These are phyloP conservation scores for Nepenthes alata DNA, from an alignment of 179 eudicot species.

Conservation along the genomic window DNA sequence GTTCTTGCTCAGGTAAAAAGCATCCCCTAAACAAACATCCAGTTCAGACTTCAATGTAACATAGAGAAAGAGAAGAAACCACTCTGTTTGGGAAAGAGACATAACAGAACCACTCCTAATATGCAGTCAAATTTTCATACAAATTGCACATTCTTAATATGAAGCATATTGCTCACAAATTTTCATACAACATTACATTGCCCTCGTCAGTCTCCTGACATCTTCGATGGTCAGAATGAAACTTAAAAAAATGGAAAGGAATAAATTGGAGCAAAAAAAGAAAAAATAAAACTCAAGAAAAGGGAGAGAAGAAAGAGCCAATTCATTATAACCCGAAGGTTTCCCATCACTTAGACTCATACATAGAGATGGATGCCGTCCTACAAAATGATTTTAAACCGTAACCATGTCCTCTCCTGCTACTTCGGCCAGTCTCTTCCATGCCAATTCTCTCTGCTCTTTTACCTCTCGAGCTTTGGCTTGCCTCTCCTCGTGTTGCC, in stretches of 20 bases:
- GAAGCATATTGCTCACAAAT: slow-evolving; percentile 11
- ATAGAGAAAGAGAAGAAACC: not conserved
- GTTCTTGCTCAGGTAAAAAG: too few species aligned
- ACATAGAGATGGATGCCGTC: not conserved
- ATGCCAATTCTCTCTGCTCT: slow-evolving; percentile 31
- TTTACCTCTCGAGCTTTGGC: slow-evolving; percentile 30
- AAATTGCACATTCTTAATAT: slow-evolving; percentile 20
- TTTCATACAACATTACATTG: slow-evolving; percentile 31
- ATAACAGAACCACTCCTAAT: slow-evolving; percentile 23
- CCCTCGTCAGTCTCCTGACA: slow-evolving; percentile 23
- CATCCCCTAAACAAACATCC: too few species aligned
- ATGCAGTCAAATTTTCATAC: slow-evolving; percentile 7
- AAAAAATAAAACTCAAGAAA: not conserved
- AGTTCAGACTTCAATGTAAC: too few species aligned
- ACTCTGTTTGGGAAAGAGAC: slow-evolving; percentile 9
- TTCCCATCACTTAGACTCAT: not conserved
- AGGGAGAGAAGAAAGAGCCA: not conserved
- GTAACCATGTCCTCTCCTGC: slow-evolving; percentile 36
- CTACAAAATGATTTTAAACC: slow-evolving; percentile 10
- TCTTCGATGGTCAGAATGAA: slow-evolving; percentile 19
- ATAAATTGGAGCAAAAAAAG: not conserved
- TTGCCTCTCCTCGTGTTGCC: slow-evolving; percentile 33
- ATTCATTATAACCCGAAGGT: not conserved
- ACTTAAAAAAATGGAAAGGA: slow-evolving; percentile 6
- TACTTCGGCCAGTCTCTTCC: slow-evolving; percentile 45